Conservation (phyloP, 1,284 basidiomycete genomes). For the Butyriboletus appendiculatus region DNA sequence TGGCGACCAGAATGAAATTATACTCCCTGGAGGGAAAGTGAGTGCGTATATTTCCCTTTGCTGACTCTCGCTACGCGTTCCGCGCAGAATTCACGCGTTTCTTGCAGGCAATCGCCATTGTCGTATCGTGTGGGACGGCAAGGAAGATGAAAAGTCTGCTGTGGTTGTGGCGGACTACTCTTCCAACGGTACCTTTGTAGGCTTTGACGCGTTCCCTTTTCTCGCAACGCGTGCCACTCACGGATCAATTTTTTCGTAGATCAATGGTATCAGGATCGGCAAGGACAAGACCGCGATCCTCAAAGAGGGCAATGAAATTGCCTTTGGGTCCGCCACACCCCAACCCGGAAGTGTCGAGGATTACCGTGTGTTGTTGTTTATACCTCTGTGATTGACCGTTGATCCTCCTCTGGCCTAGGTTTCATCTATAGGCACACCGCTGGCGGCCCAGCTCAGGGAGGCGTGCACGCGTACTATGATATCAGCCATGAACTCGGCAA, state of each 20-base stretch:
- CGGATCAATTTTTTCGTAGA: constrained; percentile 41
- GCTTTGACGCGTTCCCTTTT: constrained; percentile 33
- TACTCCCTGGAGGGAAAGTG: constrained; percentile 66
- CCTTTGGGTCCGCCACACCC: constrained; percentile 63
- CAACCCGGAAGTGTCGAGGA: constrained; percentile 39
- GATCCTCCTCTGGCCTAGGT: constrained; percentile 31
- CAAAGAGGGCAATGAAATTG: constrained; percentile 79
- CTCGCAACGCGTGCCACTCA: constrained; percentile 8
- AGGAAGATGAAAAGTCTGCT: constrained; percentile 48
- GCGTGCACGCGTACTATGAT: constrained; percentile 66
- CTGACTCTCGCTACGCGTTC: constrained; percentile 10
- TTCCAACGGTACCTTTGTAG: constrained; percentile 85
- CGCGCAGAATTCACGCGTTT: constrained; percentile 24
- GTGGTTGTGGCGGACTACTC: constrained; percentile 73
- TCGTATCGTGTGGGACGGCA: constrained; percentile 65
- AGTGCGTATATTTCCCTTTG: constrained; percentile 53
- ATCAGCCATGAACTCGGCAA: constrained; percentile 68
- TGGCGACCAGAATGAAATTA: constrained; percentile 48
- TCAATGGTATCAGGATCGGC: constrained; percentile 69
- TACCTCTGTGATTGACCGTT: constrained; percentile 6
- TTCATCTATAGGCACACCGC: constrained; percentile 57
- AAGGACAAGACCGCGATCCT: constrained; percentile 59
- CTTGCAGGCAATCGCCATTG: constrained; percentile 66
- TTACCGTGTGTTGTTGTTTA: constrained; percentile 39
- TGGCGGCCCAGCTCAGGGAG: constrained; percentile 45